Evolutionary conservation across 345 rosid species (phyloP).

Genomic region (Pugionium dolabratum): DNA sequence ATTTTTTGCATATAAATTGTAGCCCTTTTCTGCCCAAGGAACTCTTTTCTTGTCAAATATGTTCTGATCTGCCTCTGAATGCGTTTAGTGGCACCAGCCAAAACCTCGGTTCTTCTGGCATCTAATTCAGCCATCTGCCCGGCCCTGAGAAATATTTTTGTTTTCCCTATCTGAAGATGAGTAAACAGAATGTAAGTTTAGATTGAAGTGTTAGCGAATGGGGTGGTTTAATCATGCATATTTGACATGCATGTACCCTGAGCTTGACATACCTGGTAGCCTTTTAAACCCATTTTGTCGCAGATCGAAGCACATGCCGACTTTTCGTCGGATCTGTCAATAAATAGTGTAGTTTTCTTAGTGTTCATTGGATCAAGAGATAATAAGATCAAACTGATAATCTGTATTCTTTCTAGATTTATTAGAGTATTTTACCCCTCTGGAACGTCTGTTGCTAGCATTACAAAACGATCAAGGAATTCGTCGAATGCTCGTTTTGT

Average conservation of each 20-base stretch:
- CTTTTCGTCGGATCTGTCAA: conserved; percentile 59
- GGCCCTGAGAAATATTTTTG: conserved; percentile 69
- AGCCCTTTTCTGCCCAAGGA: conserved; percentile 47
- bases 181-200: conserved; percentile 27
- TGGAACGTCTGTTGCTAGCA: conserved; percentile 62
- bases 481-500: conserved; percentile 77
- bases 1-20: conserved; percentile 49
- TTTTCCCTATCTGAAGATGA: conserved; percentile 60
- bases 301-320: conserved; percentile 54
- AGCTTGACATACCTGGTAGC: conserved; percentile 59
- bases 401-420: conserved; percentile 14
- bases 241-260: conserved; percentile 18
- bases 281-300: conserved; percentile 59
- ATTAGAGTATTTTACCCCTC: conserved; percentile 59
- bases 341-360: conserved; percentile 12
- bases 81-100: conserved; percentile 51
- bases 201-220: conserved; percentile 9
- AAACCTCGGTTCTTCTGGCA: conserved; percentile 63
- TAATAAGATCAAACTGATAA: background rate
- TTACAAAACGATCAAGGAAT: conserved; percentile 77
- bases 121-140: conserved; percentile 80
- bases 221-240: background rate
- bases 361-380: conserved; percentile 21
- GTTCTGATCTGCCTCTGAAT: conserved; percentile 62
- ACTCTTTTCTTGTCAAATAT: conserved; percentile 52